Evolutionary conservation across 129 eudicot species (phyloP).

Genomic region (Solidago caesia): DNA sequence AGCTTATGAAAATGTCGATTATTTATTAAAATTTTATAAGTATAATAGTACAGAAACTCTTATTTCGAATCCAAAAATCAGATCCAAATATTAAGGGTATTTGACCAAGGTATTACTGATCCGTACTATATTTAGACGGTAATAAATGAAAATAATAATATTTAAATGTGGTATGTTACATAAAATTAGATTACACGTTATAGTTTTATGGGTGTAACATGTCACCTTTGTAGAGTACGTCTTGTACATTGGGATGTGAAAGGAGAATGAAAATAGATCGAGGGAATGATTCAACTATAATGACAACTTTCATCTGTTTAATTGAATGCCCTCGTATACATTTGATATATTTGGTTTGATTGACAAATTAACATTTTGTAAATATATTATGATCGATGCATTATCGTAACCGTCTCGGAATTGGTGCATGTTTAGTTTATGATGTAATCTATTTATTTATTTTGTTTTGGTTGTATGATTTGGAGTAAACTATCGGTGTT

Average conservation of each 20-base stretch:
- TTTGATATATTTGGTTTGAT: too few species aligned
- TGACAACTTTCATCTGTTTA: too few species aligned
- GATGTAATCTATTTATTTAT: too few species aligned
- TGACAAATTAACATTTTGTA: too few species aligned
- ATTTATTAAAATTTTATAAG: not conserved
- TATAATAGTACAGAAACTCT: constrained; percentile 15
- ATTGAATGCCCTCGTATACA: too few species aligned
- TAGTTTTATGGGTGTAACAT: not conserved
- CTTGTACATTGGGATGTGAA: constrained; percentile 3
- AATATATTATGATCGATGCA: too few species aligned
- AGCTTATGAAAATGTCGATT: constrained; percentile 18
- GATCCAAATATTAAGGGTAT: not conserved
- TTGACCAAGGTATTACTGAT: not conserved
- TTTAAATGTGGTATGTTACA: not conserved
- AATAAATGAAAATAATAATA: not conserved
- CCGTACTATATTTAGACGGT: not conserved
- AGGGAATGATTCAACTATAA: not conserved
- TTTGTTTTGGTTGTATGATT: too few species aligned
- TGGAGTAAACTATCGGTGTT: too few species aligned
- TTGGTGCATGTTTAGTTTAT: too few species aligned
- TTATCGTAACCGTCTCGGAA: too few species aligned
- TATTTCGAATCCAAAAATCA: not conserved
- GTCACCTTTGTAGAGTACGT: not conserved
- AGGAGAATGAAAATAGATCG: not conserved
- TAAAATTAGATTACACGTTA: not conserved